A percentile compares a stretch with the other conserved stretches of the same genome.
These are phyloP conservation scores for Trichoderma cornu-damae DNA, from an alignment of 2,329 filamentous ascomycete genomes.

Conservation along the genomic window DNA sequence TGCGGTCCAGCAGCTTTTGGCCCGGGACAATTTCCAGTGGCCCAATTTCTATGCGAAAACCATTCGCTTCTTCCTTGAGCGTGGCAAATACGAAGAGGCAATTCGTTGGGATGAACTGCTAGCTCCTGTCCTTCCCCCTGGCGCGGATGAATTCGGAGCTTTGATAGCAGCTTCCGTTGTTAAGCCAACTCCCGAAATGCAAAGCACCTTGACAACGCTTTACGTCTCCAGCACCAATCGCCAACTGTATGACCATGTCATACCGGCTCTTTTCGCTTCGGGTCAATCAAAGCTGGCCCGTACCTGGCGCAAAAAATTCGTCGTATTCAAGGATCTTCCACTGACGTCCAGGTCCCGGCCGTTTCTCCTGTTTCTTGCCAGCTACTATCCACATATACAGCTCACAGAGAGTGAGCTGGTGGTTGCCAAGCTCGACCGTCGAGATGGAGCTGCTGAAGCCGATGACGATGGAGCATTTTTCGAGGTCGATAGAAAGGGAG, in stretches of 20 bases:
- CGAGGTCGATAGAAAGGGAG: slow-evolving; percentile 17
- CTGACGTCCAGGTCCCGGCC: slow-evolving; percentile 37
- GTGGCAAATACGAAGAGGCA: slow-evolving; percentile 35
- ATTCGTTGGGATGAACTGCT: slow-evolving; percentile 47
- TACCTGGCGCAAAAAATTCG: slow-evolving; percentile 44
- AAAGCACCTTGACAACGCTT: slow-evolving; percentile 40
- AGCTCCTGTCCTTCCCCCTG: slow-evolving; percentile 39
- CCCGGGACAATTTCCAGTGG: slow-evolving; percentile 40
- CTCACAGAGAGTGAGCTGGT: slow-evolving; percentile 37
- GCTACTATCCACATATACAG: slow-evolving; percentile 40
- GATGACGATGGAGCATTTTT: neutral
- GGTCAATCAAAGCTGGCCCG: slow-evolving; percentile 42
- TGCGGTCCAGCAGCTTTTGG: slow-evolving; percentile 33
- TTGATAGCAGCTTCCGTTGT: slow-evolving; percentile 42
- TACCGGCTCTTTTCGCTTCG: slow-evolving; percentile 47
- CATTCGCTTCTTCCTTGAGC: slow-evolving; percentile 40
- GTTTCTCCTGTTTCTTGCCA: slow-evolving; percentile 45
- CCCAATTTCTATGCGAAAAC: slow-evolving; percentile 47
- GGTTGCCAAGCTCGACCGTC: slow-evolving; percentile 19
- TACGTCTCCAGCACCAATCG: slow-evolving; percentile 43
- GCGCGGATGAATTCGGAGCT: slow-evolving; percentile 37
- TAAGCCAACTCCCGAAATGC: slow-evolving; percentile 34
- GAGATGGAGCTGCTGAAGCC: neutral
- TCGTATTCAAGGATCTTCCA: slow-evolving; percentile 41
- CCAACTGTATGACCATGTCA: slow-evolving; percentile 45